These are phyloP conservation scores for Podila minutissima DNA, from an alignment of 192 early-diverging fungal species.

Conservation along the genomic window DNA sequence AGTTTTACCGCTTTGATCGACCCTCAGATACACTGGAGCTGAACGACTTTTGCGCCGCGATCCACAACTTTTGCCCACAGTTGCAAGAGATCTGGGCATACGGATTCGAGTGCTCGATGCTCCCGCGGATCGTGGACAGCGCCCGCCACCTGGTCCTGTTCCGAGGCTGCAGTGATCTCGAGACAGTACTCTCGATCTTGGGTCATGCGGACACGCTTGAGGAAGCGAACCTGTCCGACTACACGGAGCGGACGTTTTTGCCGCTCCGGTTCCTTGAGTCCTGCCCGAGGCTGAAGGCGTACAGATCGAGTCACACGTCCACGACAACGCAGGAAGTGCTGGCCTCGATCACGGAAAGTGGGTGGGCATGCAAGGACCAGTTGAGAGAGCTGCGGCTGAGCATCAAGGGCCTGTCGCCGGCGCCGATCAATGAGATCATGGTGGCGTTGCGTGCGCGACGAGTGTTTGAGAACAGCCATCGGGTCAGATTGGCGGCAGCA, in stretches of 20 bases:
- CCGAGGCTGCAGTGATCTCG: slow-evolving; percentile 20
- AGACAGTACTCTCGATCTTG: slow-evolving; percentile 20
- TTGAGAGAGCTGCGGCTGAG: slow-evolving; percentile 20
- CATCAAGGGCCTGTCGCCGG: slow-evolving; percentile 18
- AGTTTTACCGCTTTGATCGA: slow-evolving; percentile 34
- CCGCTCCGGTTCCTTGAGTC: slow-evolving; percentile 26
- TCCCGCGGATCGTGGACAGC: slow-evolving; percentile 11
- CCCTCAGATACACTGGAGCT: neutral
- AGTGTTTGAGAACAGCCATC: neutral
- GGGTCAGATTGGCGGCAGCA: neutral
- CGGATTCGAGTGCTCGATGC: slow-evolving; percentile 46
- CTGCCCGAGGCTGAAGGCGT: slow-evolving; percentile 10
- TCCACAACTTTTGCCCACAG: slow-evolving; percentile 8
- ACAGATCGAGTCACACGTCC: slow-evolving; percentile 7
- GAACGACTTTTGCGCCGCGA: slow-evolving; percentile 12
- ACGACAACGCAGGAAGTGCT: slow-evolving; percentile 21
- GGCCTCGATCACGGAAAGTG: slow-evolving; percentile 9
- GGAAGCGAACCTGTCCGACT: slow-evolving; percentile 27
- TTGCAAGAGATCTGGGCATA: slow-evolving; percentile 15
- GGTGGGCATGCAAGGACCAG: slow-evolving; percentile 19
- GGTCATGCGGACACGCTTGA: slow-evolving; percentile 18
- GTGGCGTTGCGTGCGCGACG: slow-evolving; percentile 9
- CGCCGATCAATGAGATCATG: slow-evolving; percentile 30
- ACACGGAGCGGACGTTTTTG: slow-evolving; percentile 12
- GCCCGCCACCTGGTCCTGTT: neutral